Evolutionary conservation across 2,329 filamentous ascomycete species (phyloP), one percentile per base, ranked within the genome.

Genomic region (Escovopsis sp.): DNA sequence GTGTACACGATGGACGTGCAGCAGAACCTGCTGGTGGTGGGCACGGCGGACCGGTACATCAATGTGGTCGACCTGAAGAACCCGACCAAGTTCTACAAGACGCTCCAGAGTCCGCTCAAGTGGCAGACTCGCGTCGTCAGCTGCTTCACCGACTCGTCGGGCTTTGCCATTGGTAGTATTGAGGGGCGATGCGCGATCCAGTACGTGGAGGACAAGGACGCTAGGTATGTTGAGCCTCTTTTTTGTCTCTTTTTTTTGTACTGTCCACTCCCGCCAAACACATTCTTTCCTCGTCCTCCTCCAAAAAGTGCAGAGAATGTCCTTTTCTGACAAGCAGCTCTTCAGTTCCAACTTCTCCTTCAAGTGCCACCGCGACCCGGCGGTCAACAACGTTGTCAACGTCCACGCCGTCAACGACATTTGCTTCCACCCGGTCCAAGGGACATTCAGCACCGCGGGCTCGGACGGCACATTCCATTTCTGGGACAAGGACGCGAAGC

Each of bases 161-260:
- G 90, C 5, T 98, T 93, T 52, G 90, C 90, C 1, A 83, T 98
- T 34, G 90, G 90, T 36, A 93, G 84, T 53, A 94, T 98, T 49
- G 90, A 98, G 57, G 90, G 90, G 21, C 80, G 90, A 37, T 98
- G 90, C 56, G 90, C 90, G 2, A 98, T 98, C 43, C 90, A 98
- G 55, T 96, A 98, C 50, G 85, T 94, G 26, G 88, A 98, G 50
- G 90, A 98, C 30, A 94, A 94, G 60, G 86, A 98, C 54, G 65
- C 80, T 3, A 72, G 61, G 78, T 78, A 63, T 51, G 65, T 38
- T 15, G 17, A 10, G 10, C 17, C 15, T 2, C 28, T 4, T 4
- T 31, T 6, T 31, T n/a, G n/a, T n/a, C n/a, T 31, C 30, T 19
- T 14, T 6, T 31, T 31, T 7, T 12, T 16, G 9, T 2, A 19